Evolutionary conservation across 352 stramenopile species (phyloP).

Genomic region (Phytopythium vexans): DNA sequence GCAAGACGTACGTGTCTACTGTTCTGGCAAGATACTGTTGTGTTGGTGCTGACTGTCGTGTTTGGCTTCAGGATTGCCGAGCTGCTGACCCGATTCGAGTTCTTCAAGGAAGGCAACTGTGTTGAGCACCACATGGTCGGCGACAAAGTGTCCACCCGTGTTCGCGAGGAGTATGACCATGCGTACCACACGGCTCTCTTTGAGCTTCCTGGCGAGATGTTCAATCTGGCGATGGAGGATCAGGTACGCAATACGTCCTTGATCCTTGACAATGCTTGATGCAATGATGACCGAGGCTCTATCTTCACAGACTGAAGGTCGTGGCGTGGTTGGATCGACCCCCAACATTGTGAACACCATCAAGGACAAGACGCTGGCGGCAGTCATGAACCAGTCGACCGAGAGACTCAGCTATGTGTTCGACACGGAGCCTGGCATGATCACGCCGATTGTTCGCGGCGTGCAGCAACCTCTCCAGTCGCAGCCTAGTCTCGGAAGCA

Average conservation of each 20-base stretch:
- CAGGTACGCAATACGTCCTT: constrained; percentile 10
- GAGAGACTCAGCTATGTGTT: constrained; percentile 93
- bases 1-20: no score
- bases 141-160: no score
- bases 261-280: neutral
- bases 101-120: no score
- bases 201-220: no score
- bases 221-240: constrained; percentile 94
- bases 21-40: no score
- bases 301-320: constrained; percentile 56
- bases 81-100: no score
- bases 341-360: constrained; percentile 98
- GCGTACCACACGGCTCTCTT: no score
- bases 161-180: no score
- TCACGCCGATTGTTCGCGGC: constrained; percentile 94
- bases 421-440: constrained; percentile 97
- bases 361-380: constrained; percentile 90
- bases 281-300: neutral
- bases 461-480: constrained; percentile 82
- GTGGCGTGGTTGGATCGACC: constrained; percentile 93
- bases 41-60: no score
- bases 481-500: constrained; percentile 44
- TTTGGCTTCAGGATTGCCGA: no score
- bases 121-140: no score
- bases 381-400: constrained; percentile 46